These are phyloP conservation scores for Tardiomyces blankii DNA, from an alignment of 1,139 yeast species.

Conservation along the genomic window DNA sequence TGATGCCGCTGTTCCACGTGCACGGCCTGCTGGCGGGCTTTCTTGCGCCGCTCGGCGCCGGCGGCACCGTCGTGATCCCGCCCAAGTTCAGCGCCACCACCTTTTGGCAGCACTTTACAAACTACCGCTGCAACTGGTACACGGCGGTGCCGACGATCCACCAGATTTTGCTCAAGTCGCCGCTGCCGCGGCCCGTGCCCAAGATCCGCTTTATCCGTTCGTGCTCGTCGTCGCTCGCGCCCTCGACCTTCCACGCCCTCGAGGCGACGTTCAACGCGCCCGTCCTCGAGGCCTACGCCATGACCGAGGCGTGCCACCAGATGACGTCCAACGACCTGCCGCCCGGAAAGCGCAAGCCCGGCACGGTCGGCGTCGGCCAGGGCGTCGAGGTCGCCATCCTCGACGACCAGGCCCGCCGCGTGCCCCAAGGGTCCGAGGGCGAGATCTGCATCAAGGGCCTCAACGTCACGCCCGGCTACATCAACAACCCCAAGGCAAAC, in stretches of 20 bases:
- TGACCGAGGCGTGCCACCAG: slow-evolving; percentile 66
- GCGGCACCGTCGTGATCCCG: slow-evolving; percentile 52
- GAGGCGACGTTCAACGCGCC: slow-evolving; percentile 50
- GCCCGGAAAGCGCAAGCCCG: slow-evolving; percentile 51
- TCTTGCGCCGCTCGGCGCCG: slow-evolving; percentile 45
- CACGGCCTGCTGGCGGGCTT: slow-evolving; percentile 58
- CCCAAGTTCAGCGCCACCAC: slow-evolving; percentile 42
- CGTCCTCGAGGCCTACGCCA: slow-evolving; percentile 64
- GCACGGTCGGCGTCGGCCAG: slow-evolving; percentile 61
- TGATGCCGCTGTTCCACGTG: slow-evolving; percentile 67
- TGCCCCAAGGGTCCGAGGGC: slow-evolving; percentile 43
- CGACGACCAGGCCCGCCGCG: slow-evolving; percentile 35
- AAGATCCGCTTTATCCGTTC: slow-evolving; percentile 52
- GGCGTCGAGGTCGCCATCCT: slow-evolving; percentile 52
- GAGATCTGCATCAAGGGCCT: slow-evolving; percentile 56
- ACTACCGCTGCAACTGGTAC: slow-evolving; percentile 48
- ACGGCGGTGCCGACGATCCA: slow-evolving; percentile 69
- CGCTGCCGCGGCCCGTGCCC: slow-evolving; percentile 39
- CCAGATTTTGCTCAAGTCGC: slow-evolving; percentile 43
- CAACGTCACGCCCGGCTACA: slow-evolving; percentile 60
- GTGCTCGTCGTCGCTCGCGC: slow-evolving; percentile 58
- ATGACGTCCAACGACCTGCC: slow-evolving; percentile 61
- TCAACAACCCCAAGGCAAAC: slow-evolving; percentile 58
- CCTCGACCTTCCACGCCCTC: slow-evolving; percentile 43
- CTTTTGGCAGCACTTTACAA: slow-evolving; percentile 47